Base-by-base conservation (phyloP, 306 rosid species). In the Vicia sativa region DNA sequence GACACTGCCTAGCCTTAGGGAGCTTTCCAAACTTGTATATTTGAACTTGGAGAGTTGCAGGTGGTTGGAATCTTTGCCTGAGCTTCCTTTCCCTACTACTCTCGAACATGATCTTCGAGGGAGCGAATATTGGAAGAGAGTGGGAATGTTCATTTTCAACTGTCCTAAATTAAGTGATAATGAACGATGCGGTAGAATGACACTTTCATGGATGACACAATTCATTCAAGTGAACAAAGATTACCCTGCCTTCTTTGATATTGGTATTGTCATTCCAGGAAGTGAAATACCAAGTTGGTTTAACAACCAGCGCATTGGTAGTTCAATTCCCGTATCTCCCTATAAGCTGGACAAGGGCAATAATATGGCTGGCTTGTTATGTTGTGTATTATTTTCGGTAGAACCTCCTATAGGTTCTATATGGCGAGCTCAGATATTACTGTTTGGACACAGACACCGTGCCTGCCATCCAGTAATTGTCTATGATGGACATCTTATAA, bases 31-130 rank as follows among this genome's bases (percentile, higher is more conserved):
- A 4, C 70, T 72, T 37, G 12, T 0, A 4, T 0, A 2, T 38
- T 62, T 72, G 12, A 62, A 72, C 15, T 25, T 72, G 64, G 11
- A 62, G 11, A 19, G 62, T 9, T 62, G 64, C 21, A 62, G 10
- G 62, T 7, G 7, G 2, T 19, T 72, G 29, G 29, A 62, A 39
- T 50, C 9, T 50, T 62, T 62, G 19, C 70, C 63, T 0, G 23
- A 25, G 4, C 52, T 50, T 14, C 55, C 55, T 21, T 9, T 16
- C 5, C 5, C 50, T 19, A 2, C 0, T 35, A 7, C 34, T 11
- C 4, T 7, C 0, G 3, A 6, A 6, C 15, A 18, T 1, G 7
- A 14, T 28, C 60, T 4, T 50, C 15, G 0, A 2, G 5, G 2
- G 4, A 13, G 2, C 9, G 0, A 3, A 5, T 1, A 3, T 9